Evolutionary conservation across 2,329 filamentous ascomycete genomes (phyloP).

Genomic region (Trichoderma afroharzianum): DNA sequence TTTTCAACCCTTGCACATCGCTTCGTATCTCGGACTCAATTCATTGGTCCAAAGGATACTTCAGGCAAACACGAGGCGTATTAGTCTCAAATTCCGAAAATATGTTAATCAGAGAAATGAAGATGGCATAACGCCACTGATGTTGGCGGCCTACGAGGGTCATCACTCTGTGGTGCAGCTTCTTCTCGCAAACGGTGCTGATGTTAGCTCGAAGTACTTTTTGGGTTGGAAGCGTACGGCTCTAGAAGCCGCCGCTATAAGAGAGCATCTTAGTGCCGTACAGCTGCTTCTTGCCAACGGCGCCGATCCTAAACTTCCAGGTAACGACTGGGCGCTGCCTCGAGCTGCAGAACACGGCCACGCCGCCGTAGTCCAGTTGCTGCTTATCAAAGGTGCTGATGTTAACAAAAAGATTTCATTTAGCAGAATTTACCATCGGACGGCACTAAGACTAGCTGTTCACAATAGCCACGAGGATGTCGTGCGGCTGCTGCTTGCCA

Average conservation of each 20-base stretch:
- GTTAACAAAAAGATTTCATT: too few species aligned
- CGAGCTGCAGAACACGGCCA: not conserved
- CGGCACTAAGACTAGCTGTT: too few species aligned
- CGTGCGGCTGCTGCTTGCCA: too few species aligned
- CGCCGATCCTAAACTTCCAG: not conserved
- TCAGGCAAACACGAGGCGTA: not conserved
- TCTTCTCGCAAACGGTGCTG: not conserved
- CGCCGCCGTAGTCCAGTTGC: not conserved
- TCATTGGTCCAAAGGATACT: not conserved
- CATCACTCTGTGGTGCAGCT: not conserved
- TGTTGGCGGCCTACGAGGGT: not conserved
- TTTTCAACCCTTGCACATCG: too few species aligned
- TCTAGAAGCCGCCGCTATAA: not conserved
- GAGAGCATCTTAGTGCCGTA: not conserved
- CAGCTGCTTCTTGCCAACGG: not conserved
- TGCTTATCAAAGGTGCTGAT: not conserved
- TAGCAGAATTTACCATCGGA: too few species aligned
- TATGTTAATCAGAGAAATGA: not conserved
- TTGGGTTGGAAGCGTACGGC: too few species aligned
- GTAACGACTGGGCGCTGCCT: not conserved
- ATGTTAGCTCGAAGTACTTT: too few species aligned
- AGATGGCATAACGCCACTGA: not conserved
- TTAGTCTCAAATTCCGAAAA: not conserved
- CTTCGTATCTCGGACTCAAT: not conserved
- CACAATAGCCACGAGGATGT: too few species aligned